Evolutionary conservation across 306 rosid species (phyloP).

Genomic region (barrel medic (Medicago truncatula)): MtrunA17r5.0-ANR NC_053045.1:37816001-37816500

Average conservation of each 20-base stretch:
- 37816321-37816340: conserved; percentile 58
- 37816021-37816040: conserved; percentile 22
- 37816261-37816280: conserved; percentile 30
- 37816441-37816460: conserved; percentile 15
- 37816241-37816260: conserved; percentile 63
- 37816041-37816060: not conserved
- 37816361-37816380: conserved; percentile 92
- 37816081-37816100: not conserved
- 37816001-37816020: conserved; percentile 26
- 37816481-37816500: not conserved
- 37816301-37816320: conserved; percentile 23
- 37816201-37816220: conserved; percentile 87
- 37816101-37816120: not conserved
- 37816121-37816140: not conserved
- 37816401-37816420: not conserved
- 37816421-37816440: conserved; percentile 13
- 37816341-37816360: conserved; percentile 82
- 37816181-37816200: conserved; percentile 79
- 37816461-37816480: conserved; percentile 18
- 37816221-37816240: conserved; percentile 89
- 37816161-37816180: not conserved
- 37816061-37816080: not conserved
- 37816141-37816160: not conserved
- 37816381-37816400: conserved; percentile 65
- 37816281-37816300: conserved; percentile 4